Conservation (phyloP, 2,329 filamentous ascomycete genomes). For the Trichoderma brevicompactum region DNA sequence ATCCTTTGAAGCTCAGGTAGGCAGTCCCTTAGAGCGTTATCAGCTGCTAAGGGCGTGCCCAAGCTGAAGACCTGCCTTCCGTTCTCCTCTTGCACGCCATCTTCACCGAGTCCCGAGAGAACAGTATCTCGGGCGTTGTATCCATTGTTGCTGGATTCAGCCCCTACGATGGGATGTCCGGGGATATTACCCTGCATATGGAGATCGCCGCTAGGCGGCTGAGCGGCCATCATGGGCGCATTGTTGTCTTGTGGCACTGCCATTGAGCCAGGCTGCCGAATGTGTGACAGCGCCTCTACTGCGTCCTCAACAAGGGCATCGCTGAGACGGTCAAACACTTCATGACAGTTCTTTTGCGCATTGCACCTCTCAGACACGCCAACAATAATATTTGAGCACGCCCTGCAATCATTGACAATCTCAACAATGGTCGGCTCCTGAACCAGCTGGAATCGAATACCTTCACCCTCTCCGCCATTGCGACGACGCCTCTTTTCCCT, state of each 20-base stretch:
- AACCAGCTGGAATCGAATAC: conserved; percentile 32
- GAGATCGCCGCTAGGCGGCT: not conserved
- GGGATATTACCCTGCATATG: not conserved
- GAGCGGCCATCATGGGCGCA: not conserved
- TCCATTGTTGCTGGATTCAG: not conserved
- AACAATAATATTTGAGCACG: conserved; percentile 51
- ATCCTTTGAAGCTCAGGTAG: conserved; percentile 33
- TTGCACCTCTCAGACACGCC: conserved; percentile 51
- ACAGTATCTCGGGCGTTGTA: not conserved
- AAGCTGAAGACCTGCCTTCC: conserved; percentile 39
- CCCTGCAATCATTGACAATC: conserved; percentile 48
- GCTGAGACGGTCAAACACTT: conserved; percentile 49
- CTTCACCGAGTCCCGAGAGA: not conserved
- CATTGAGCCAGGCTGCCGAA: not conserved
- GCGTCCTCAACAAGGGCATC: conserved; percentile 49
- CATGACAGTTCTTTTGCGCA: conserved; percentile 45
- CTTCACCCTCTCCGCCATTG: not conserved
- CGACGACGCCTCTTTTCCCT: not conserved
- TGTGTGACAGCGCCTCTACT: conserved; percentile 37
- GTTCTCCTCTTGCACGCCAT: conserved; percentile 8
- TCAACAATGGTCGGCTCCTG: conserved; percentile 46
- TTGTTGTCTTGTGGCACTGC: not conserved
- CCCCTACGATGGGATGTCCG: not conserved
- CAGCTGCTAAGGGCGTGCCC: conserved; percentile 40
- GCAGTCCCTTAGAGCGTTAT: conserved; percentile 30